phyloP scores from a whole-genome alignment of 768 basidiomycete genomes.

The Russula vinacea region DNA sequence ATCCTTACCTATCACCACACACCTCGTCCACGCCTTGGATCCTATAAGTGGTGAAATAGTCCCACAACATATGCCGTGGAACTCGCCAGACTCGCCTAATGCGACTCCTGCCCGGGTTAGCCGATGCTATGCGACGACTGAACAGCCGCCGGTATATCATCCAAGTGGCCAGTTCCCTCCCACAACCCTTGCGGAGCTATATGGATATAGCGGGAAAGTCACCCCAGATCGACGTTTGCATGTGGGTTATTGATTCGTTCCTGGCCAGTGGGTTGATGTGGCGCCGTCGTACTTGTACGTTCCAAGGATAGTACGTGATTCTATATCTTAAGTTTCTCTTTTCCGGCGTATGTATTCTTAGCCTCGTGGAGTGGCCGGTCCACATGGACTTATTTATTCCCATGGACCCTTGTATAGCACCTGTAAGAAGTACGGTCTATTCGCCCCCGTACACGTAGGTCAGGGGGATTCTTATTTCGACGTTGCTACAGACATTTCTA shows the following conservation, averaged over 20 bases:
- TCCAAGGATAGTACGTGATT: conserved; percentile 2
- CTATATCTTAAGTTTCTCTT: not conserved
- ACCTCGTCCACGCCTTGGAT: conserved; percentile 11
- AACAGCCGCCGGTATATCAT: conserved; percentile 6
- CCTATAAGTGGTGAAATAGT: conserved; percentile 10
- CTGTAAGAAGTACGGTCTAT: not conserved
- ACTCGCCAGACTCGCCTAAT: not conserved
- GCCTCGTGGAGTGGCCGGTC: not conserved
- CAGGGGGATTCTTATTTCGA: not conserved
- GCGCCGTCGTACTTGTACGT: conserved; percentile 14
- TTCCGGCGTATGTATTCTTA: conserved; percentile 11
- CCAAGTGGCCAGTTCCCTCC: conserved; percentile 8
- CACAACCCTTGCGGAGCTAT: conserved; percentile 1
- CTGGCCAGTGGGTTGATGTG: conserved; percentile 4
- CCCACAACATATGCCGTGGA: conserved; percentile 17
- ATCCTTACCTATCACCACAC: not conserved
- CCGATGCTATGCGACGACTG: conserved; percentile 3
- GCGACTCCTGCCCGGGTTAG: conserved; percentile 2
- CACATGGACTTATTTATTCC: not conserved
- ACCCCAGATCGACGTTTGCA: not conserved
- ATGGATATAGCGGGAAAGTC: conserved; percentile 11
- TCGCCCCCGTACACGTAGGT: not conserved
- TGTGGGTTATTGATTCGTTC: conserved; percentile 1
- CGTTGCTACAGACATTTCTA: not conserved
- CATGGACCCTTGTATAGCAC: not conserved